Percentiles rank a stretch among this genome's conserved stretches.
Evolutionary conservation across 768 basidiomycete genomes (phyloP).

Genomic region (Krasilnikovozyma curviuscula): DNA sequence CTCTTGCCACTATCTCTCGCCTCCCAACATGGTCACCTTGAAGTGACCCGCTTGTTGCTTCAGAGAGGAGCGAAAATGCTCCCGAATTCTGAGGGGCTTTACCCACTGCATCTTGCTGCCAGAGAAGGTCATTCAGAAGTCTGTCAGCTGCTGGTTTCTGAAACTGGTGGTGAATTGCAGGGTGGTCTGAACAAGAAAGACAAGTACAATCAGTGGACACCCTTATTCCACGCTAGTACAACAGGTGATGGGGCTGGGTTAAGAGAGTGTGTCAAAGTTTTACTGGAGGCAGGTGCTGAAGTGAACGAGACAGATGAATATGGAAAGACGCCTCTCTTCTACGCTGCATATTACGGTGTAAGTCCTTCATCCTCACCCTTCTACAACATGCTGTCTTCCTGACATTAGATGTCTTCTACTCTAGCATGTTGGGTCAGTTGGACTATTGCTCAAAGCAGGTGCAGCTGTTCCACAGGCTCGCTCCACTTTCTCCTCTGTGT

Average conservation of each 20-base stretch:
- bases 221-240: slow-evolving; percentile 84
- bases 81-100: slow-evolving; percentile 88
- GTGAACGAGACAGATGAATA: slow-evolving; percentile 65
- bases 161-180: slow-evolving; percentile 32
- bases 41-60: slow-evolving; percentile 59
- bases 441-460: slow-evolving; percentile 6
- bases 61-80: slow-evolving; percentile 54
- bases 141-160: slow-evolving; percentile 48
- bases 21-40: slow-evolving; percentile 68
- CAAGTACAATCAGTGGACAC: slow-evolving; percentile 98
- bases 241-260: slow-evolving; percentile 46
- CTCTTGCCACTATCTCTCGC: slow-evolving; percentile 76
- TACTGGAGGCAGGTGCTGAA: slow-evolving; percentile 59
- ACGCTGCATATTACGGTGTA: slow-evolving; percentile 82
- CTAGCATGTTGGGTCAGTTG: slow-evolving; percentile 9
- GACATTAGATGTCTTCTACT: background rate
- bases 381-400: background rate
- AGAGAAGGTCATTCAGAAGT: slow-evolving; percentile 76
- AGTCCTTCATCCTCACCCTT: background rate
- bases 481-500: no score
- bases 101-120: slow-evolving; percentile 87
- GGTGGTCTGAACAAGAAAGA: slow-evolving; percentile 64
- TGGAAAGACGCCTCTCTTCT: slow-evolving; percentile 67
- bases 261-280: slow-evolving; percentile 47
- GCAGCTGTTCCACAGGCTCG: slow-evolving; percentile 8